Percentiles rank a stretch among this genome's conserved stretches.
Evolutionary conservation across 2,329 filamentous ascomycete species (phyloP).

Genomic region (Colletotrichum ledebouriae): DNA sequence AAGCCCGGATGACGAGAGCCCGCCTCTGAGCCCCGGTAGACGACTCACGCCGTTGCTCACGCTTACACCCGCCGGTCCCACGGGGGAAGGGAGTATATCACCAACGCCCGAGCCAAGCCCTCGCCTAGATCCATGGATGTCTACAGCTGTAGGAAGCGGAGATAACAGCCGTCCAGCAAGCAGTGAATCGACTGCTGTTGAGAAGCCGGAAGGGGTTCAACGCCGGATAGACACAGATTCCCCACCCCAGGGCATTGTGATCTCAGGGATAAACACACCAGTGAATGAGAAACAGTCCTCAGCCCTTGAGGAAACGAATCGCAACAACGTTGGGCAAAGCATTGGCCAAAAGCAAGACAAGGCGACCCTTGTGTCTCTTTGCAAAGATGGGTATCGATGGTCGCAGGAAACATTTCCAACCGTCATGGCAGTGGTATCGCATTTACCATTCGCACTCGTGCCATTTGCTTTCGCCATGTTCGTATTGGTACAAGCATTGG

Average conservation of each 20-base stretch:
- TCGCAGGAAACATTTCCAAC: constrained; percentile 79
- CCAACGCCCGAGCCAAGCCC: constrained; percentile 11
- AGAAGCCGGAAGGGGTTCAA: background rate
- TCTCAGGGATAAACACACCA: background rate
- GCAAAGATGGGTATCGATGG: constrained; percentile 65
- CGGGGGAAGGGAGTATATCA: background rate
- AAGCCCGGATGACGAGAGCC: constrained; percentile 3
- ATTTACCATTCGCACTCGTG: constrained; percentile 76
- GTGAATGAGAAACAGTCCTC: constrained; percentile 8
- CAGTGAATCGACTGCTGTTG: background rate
- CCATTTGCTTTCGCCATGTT: constrained; percentile 83
- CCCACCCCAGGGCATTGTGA: background rate
- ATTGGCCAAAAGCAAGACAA: constrained; percentile 38
- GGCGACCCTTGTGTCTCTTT: constrained; percentile 67
- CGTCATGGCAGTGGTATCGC: constrained; percentile 72
- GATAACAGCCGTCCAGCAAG: constrained; percentile 9
- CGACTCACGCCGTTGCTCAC: constrained; percentile 18
- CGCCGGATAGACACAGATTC: background rate
- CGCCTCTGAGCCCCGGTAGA: constrained; percentile 12
- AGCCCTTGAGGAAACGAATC: constrained; percentile 22
- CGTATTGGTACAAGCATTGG: constrained; percentile 78
- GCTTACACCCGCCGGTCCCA: constrained; percentile 6
- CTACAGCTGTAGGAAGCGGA: constrained; percentile 6
- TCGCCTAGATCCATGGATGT: constrained; percentile 16
- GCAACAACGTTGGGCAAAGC: no score